Evolutionary conservation across 2,329 filamentous ascomycete genomes (phyloP).

Genomic region (Hymenoscyphus salicellus): DNA sequence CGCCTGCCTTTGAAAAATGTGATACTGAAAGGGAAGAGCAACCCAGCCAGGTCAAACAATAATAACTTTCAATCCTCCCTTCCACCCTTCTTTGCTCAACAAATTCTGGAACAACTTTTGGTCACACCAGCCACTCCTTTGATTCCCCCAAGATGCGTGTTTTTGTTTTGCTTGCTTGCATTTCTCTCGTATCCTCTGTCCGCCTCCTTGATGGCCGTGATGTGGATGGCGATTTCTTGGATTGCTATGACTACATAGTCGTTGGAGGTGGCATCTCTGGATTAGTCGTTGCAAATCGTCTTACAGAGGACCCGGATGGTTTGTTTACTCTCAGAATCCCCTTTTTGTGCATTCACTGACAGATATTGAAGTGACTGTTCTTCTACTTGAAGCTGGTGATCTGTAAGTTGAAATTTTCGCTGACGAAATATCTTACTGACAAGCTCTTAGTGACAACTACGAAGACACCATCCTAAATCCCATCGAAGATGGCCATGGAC

Average conservation of each 20-base stretch:
- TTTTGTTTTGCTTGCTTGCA: background rate
- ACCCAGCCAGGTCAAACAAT: background rate
- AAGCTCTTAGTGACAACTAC: slow-evolving; percentile 24
- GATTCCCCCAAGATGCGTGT: background rate
- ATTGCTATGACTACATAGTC: slow-evolving; percentile 41
- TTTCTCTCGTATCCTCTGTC: slow-evolving; percentile 14
- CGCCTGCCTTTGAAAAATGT: too few species aligned
- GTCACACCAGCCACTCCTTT: background rate
- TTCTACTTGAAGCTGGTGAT: slow-evolving; percentile 30
- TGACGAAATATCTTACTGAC: background rate
- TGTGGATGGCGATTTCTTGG: slow-evolving; percentile 24
- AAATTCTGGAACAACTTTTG: slow-evolving; percentile 1
- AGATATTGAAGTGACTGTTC: slow-evolving; percentile 24
- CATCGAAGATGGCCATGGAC: slow-evolving; percentile 30
- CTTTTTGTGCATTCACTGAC: slow-evolving; percentile 3
- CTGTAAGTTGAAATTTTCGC: slow-evolving; percentile 17
- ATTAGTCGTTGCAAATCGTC: slow-evolving; percentile 43
- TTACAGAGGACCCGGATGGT: slow-evolving; percentile 39
- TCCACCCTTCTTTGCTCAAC: background rate
- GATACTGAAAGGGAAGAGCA: too few species aligned
- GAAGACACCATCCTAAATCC: slow-evolving; percentile 28
- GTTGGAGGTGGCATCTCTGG: slow-evolving; percentile 48
- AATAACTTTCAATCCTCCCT: background rate
- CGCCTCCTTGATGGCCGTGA: slow-evolving; percentile 24
- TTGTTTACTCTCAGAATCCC: background rate